These are phyloP conservation scores for Kazachstania kunashirensis DNA, from an alignment of 805 yeast species.

Conservation along the genomic window DNA sequence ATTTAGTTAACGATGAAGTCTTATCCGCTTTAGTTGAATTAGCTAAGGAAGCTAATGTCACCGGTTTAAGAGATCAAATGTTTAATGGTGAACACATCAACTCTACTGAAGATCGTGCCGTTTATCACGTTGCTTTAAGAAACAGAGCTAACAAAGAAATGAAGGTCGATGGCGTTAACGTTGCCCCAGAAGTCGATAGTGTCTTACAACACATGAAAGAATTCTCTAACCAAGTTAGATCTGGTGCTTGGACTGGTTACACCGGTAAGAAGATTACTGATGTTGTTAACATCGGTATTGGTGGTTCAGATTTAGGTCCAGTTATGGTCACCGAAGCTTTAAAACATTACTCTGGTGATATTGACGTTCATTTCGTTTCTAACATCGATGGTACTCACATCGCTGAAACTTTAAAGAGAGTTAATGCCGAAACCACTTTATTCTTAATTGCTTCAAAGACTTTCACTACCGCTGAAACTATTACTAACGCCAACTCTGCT, in stretches of 20 bases:
- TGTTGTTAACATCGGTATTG: slow-evolving; percentile 95
- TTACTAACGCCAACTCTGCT: slow-evolving; percentile 92
- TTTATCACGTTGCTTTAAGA: slow-evolving; percentile 92
- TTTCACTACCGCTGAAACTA: slow-evolving; percentile 97
- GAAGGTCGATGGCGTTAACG: slow-evolving; percentile 83
- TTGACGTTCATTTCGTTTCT: slow-evolving; percentile 86
- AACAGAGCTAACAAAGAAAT: slow-evolving; percentile 78
- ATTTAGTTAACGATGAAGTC: slow-evolving; percentile 80
- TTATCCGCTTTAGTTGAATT: slow-evolving; percentile 55
- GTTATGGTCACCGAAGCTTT: slow-evolving; percentile 99
- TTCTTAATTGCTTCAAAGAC: slow-evolving; percentile 93
- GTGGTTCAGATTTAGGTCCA: slow-evolving; percentile 98
- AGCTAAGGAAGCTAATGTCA: slow-evolving; percentile 87
- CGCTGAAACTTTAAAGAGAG: slow-evolving; percentile 72
- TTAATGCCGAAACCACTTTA: slow-evolving; percentile 85
- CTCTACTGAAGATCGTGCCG: slow-evolving; percentile 94
- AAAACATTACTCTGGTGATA: slow-evolving; percentile 72
- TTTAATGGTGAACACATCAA: slow-evolving; percentile 91
- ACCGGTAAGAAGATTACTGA: slow-evolving; percentile 90
- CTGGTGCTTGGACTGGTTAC: slow-evolving; percentile 95
- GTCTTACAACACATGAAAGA: slow-evolving; percentile 95
- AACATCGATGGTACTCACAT: slow-evolving; percentile 98
- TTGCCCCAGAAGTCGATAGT: slow-evolving; percentile 81
- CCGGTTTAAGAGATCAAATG: slow-evolving; percentile 79
- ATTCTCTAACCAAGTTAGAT: slow-evolving; percentile 80